Base-by-base conservation (phyloP, 164 flowering plant species). In the Euptelea pleiosperma region DNA sequence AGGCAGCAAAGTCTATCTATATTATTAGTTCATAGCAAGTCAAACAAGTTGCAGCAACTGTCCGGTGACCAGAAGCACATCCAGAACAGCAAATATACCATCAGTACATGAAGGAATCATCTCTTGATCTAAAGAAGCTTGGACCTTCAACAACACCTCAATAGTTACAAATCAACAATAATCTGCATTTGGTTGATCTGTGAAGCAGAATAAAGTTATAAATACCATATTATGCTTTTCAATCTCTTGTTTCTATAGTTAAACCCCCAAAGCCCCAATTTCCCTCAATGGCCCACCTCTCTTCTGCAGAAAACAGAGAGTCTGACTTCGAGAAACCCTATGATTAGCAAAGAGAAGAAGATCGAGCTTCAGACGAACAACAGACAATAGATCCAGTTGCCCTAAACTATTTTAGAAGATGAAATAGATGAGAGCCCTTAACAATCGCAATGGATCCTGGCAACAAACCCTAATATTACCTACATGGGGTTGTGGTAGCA, bases 321-420 rank as follows among this genome's bases (percentile, higher is more conserved):
- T 52, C 26, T 52, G 43, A 42, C 19, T 30, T 12, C 22, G 16
- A 35, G 52, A 30, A 33, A 11, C 29, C 46, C 45, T n/a, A 39
- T 3, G 22, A 22, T 25, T 35, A 22, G 30, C 41, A 30, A 21
- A 41, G 40, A 40, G 22, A 52, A n/a, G 44, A 21, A 33, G 31
- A 63, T 36, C 34, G 51, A 31, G 24, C 55, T 41, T 43, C 50
- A 26, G 56, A 60, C 6, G 29, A 40, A 21, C 26, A 21, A 51
- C 6, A 46, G 47, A 25, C 0, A 19, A 16, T 9, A 43, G 61
- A 60, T 54, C 64, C 54, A n/a, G 42, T 46, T 41, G 58, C 11
- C 42, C 50, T 50, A 51, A 50, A 1, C 19, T 16, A 61, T 19
- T 52, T 15, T 18, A 41, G 57, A 43, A 41, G 33, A 33, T 22